phyloP scores from a whole-genome alignment of 441 rosid genomes.

The Pelargonium myrrhifolium region DNA sequence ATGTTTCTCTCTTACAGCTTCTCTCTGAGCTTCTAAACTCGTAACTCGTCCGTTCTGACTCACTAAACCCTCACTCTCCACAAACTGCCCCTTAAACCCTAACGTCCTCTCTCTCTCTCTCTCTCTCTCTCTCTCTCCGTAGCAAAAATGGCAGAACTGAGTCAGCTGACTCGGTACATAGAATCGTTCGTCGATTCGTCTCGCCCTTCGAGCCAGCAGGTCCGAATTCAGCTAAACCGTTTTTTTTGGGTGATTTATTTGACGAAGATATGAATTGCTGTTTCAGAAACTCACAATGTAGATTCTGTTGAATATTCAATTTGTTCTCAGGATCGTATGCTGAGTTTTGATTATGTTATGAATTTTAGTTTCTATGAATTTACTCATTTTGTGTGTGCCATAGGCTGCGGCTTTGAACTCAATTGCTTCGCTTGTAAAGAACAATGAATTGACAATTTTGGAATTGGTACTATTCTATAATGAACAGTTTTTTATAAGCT shows the following conservation, averaged over 20 bases:
- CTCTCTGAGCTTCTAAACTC: no score
- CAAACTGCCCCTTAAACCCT: conserved; percentile 23
- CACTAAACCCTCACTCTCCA: conserved; percentile 21
- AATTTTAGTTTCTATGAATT: not conserved
- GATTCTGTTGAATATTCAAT: not conserved
- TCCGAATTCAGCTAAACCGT: conserved; percentile 13
- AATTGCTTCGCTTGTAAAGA: conserved; percentile 55
- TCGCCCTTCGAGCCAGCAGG: conserved; percentile 58
- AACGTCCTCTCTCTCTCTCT: not conserved
- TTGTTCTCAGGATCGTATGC: not conserved
- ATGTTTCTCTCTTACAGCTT: no score
- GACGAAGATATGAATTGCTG: not conserved
- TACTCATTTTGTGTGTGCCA: conserved; percentile 7
- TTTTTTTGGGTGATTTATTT: not conserved
- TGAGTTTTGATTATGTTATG: conserved; percentile 9
- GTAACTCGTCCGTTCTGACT: no score
- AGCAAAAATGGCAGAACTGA: conserved; percentile 38
- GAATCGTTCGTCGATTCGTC: conserved; percentile 63
- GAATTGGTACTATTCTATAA: conserved; percentile 39
- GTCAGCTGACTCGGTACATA: conserved; percentile 46
- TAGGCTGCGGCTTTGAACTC: conserved; percentile 63
- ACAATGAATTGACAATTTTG: conserved; percentile 37
- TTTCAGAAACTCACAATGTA: not conserved
- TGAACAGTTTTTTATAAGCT: not conserved
- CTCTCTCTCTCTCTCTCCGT: not conserved